Evolutionary conservation across 176 grass and related monocot species (phyloP).

Genomic region (Oryza longistaminata): DNA sequence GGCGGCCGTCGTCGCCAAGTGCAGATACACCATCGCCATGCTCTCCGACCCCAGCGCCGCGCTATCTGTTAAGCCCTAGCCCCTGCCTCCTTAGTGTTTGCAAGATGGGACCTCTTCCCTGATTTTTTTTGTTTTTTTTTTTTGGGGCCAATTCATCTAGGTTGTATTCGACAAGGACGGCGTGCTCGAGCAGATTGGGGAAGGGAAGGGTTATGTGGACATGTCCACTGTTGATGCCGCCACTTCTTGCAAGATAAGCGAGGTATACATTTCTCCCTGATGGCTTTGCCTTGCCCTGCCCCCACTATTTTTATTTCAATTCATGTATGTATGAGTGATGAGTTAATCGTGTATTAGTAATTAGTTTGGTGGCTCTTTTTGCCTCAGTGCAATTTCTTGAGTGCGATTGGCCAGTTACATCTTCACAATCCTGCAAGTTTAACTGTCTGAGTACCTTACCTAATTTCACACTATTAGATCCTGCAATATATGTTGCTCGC

Average conservation of each 20-base stretch:
- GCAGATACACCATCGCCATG: conserved; percentile 97
- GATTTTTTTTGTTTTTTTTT: background rate
- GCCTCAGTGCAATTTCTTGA: background rate
- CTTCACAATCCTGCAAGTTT: background rate
- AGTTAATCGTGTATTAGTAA: background rate
- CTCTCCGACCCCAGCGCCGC: conserved; percentile 90
- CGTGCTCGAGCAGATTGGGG: conserved; percentile 81
- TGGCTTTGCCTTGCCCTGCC: background rate
- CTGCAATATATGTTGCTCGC: background rate
- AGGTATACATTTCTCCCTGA: conserved; percentile 51
- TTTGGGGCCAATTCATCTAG: conserved; percentile 33
- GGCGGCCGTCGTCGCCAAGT: conserved; percentile 77
- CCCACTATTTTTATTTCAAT: background rate
- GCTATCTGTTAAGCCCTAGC: conserved; percentile 57
- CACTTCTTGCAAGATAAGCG: conserved; percentile 81
- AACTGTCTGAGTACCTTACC: background rate
- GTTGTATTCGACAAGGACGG: conserved; percentile 95
- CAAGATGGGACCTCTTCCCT: background rate
- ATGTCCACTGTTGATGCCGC: conserved; percentile 95
- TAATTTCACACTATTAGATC: background rate
- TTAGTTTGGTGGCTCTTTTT: background rate
- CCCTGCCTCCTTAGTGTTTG: background rate
- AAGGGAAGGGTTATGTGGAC: conserved; percentile 86
- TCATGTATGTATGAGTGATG: background rate
- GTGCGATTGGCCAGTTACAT: background rate